phyloP scores from a whole-genome alignment of 1,139 yeast genomes.

The Kluyveromyces marxianus region DNA sequence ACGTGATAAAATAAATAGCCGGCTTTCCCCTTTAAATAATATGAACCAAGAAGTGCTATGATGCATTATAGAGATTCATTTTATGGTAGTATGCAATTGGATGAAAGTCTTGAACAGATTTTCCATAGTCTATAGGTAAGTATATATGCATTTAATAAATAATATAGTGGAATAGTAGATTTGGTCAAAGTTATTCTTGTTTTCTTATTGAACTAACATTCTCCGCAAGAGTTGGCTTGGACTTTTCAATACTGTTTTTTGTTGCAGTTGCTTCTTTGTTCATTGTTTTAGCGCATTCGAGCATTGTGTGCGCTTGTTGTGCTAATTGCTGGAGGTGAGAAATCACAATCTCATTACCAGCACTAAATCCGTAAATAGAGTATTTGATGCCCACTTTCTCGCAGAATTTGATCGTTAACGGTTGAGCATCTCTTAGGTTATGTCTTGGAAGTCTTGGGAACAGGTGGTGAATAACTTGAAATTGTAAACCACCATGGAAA shows the following conservation, averaged over 20 bases:
- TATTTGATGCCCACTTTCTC: slow-evolving; percentile 70
- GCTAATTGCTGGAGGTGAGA: slow-evolving; percentile 67
- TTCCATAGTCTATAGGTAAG: neutral
- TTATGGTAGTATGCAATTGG: no score
- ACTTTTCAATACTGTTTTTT: neutral
- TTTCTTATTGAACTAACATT: neutral
- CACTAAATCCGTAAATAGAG: slow-evolving; percentile 75
- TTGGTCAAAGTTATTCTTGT: neutral
- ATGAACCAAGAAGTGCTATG: no score
- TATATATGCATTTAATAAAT: neutral
- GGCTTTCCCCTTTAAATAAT: no score
- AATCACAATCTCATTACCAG: slow-evolving; percentile 68
- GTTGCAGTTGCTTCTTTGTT: slow-evolving; percentile 29
- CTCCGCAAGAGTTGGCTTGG: neutral
- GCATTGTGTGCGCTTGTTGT: slow-evolving; percentile 65
- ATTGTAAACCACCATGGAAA: slow-evolving; percentile 87
- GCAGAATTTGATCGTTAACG: slow-evolving; percentile 66
- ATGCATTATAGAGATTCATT: no score
- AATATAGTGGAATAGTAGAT: neutral
- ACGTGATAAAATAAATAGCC: no score
- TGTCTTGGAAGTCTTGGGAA: slow-evolving; percentile 89
- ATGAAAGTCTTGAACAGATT: no score
- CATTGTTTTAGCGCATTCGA: slow-evolving; percentile 58
- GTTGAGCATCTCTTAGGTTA: slow-evolving; percentile 69
- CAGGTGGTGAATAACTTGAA: slow-evolving; percentile 84